Conservation (phyloP, 371 early-diverging fungal genomes). For the Actinomortierella wolfii region DNA sequence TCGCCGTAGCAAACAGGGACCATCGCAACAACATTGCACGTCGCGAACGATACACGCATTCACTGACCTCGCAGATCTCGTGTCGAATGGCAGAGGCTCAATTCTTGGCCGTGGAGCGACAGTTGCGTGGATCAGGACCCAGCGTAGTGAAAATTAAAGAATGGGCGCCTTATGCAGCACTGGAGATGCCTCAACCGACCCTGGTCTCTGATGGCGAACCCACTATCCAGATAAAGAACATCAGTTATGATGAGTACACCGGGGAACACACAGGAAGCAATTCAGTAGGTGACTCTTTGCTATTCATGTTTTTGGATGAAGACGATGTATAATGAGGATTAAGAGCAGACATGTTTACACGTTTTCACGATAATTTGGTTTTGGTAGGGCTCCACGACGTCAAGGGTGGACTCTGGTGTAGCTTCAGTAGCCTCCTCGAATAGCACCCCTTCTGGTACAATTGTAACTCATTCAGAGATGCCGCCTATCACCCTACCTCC, state of each 20-base stretch:
- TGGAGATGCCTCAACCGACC: conserved; percentile 39
- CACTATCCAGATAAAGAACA: conserved; percentile 19
- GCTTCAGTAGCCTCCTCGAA: too few relatives aligned
- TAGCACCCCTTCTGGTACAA: too few relatives aligned
- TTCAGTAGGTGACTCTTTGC: too few relatives aligned
- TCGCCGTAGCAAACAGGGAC: conserved; percentile 29
- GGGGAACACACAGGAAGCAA: background rate
- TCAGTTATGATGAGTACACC: conserved; percentile 34
- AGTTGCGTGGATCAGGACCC: conserved; percentile 43
- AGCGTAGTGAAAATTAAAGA: conserved; percentile 45
- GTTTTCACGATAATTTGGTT: too few relatives aligned
- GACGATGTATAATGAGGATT: too few relatives aligned
- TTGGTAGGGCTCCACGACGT: too few relatives aligned
- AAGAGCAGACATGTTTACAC: too few relatives aligned
- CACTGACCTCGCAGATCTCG: conserved; percentile 36
- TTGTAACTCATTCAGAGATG: background rate
- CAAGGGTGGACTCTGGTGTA: too few relatives aligned
- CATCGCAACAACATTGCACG: conserved; percentile 35
- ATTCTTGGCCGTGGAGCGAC: conserved; percentile 39
- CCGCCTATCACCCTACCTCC: conserved; percentile 39
- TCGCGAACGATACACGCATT: conserved; percentile 39
- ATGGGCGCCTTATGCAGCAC: conserved; percentile 44
- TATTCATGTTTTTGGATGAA: too few relatives aligned
- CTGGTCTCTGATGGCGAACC: conserved; percentile 18
- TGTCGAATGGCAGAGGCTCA: conserved; percentile 42